Evolutionary conservation across 1,139 yeast genomes (phyloP), one percentile per base, ranked within the genome.

Genomic region (Sugiyamaella paludigena): DNA sequence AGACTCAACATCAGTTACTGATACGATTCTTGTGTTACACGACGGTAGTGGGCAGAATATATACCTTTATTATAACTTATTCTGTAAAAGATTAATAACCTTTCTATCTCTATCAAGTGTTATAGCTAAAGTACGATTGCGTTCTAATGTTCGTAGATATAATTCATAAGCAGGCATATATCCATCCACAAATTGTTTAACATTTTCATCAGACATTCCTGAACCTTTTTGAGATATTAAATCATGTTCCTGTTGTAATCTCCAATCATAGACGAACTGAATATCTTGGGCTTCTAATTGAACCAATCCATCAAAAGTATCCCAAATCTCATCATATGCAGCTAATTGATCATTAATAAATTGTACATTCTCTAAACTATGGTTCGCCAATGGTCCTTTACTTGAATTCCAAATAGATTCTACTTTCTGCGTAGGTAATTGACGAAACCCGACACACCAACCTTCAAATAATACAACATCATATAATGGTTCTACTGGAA

Each of bases 161-260:
- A 91, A 61, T 54, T 80, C 78, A 61, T 92, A 92, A 29, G 85
- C 79, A 0, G 96, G 95, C 88, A 87, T 84, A 66, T 92, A 92
- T 52, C 96, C 77, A 54, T 84, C 81, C 7, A 92, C 82, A 70
- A 92, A 92, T 24, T 56, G 54, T 8, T 58, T 64, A 3, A 92
- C 95, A 59, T 84, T 77, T 0, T 65, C 75, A 58, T 87, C 94
- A 1, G 82, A 69, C 98, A 92, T 89, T 0, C 98, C 98, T 1
- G 61, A 51, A 0, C 96, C 96, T 12, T 65, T 70, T 4, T 53
- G 55, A 7, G 56, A 54, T 8, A 83, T 79, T 59, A 88, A 68
- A 2, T 73, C 79, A 55, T 84, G 87, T 62, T 92, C 98, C 68
- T 92, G 98, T 65, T 91, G 80, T 5, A 77, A 65, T 53, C 98